These are phyloP conservation scores for Tothia fuscella DNA, from an alignment of 2,329 filamentous ascomycete genomes.

Conservation along the genomic window DNA sequence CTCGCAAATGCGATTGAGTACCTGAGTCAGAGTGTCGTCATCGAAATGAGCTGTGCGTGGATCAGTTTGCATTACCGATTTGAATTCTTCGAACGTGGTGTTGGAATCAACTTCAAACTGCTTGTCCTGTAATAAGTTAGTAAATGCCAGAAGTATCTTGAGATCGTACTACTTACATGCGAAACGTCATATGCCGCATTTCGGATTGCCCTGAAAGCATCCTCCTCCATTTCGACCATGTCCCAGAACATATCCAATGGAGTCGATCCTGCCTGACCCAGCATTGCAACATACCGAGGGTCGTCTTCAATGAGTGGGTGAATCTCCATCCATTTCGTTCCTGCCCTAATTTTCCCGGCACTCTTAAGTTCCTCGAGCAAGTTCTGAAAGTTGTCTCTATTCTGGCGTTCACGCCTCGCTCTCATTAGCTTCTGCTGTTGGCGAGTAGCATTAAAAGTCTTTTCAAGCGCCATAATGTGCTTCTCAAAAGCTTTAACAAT, in stretches of 20 bases:
- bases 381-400: slow-evolving; percentile 66
- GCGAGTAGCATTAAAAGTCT: slow-evolving; percentile 77
- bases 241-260: slow-evolving; percentile 96
- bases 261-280: slow-evolving; percentile 70
- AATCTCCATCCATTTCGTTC: slow-evolving; percentile 80
- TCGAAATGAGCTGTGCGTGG: slow-evolving; percentile 80
- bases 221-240: slow-evolving; percentile 83
- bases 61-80: slow-evolving; percentile 70
- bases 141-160: slow-evolving; percentile 10
- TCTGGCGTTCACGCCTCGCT: slow-evolving; percentile 70
- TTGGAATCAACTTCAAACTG: slow-evolving; percentile 80
- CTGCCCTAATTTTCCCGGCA: slow-evolving; percentile 74
- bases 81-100: slow-evolving; percentile 82
- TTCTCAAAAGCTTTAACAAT: slow-evolving; percentile 87
- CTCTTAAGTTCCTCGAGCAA: slow-evolving; percentile 63
- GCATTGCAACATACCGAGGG: slow-evolving; percentile 68
- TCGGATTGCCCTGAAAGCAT: slow-evolving; percentile 64
- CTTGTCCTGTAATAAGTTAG: slow-evolving; percentile 51
- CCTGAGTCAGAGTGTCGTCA: slow-evolving; percentile 62
- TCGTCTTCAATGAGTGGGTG: slow-evolving; percentile 66
- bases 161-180: slow-evolving; percentile 48
- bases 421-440: slow-evolving; percentile 79
- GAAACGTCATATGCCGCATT: slow-evolving; percentile 81
- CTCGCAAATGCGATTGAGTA: slow-evolving; percentile 80
- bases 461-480: slow-evolving; percentile 86